Base-by-base conservation (phyloP, 2,329 filamentous ascomycete species). In the Aureobasidium zeae region DNA sequence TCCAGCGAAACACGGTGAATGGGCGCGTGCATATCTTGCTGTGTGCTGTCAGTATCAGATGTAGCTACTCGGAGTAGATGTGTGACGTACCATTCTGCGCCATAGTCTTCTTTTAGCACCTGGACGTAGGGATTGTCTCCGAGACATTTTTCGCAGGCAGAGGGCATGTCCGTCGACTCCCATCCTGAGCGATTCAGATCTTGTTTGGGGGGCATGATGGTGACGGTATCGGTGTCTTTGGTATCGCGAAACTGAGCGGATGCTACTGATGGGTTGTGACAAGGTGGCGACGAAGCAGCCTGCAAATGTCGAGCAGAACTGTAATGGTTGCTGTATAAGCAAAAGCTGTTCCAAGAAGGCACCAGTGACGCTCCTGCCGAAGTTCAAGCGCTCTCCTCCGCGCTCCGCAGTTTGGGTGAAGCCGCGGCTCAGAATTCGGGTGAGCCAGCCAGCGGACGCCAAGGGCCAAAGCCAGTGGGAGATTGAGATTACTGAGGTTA, bases 41-140 rank as follows among this genome's bases (percentile, higher is more conserved):
- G 12, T 13, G 3, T 10, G 6, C 21, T 12, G 12, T 43, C 20
- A 43, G 39, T 34, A 20, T 8, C n/a, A n/a, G n/a, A n/a, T n/a
- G n/a, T n/a, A n/a, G n/a, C n/a, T n/a, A 15, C 28, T 30, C n/a
- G 28, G 28, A 30, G 28, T 12, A 5, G 11, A n/a, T 12, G n/a
- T 5, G 28, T n/a, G 4, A 28, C 39, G 15, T 20, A 34, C 39
- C 72, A 76, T 64, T 68, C 67, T 49, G 62, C 85, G 55, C 87
- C 91, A 57, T 93, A 81, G 63, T 98, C 89, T 60, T 96, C 87
- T 66, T 98, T 98, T 48, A 98, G 73, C 88, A 98, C 96, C 66
- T 96, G 91, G 31, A 98, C 91, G 58, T 94, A 98, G 2, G 89
- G 89, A 57, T 96, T 96, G 49, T 94, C 88, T 12, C 89, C 88